Evolutionary conservation across 148 eudicot species (phyloP), one percentile per base, ranked within the genome.

Genomic region (Heliosperma pusillum): DNA sequence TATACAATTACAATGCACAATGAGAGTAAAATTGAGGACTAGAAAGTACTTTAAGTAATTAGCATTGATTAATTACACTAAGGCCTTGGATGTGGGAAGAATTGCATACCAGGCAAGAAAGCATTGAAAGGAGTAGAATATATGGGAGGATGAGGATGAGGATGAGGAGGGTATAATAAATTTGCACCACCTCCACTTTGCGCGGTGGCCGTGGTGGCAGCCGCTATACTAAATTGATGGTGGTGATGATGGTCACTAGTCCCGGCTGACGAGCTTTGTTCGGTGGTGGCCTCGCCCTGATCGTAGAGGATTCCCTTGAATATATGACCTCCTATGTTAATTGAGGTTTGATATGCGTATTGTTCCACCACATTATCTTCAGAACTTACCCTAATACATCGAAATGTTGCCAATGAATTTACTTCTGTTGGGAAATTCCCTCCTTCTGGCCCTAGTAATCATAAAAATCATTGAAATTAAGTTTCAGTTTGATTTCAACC

Each of bases 241-340:
- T 58, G 82, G 30, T 74, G 82, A 69, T 42, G 79, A 57, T 81
- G 76, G 53, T 82, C 77, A 73, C 71, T 81, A 74, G 75, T 77
- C 59, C 79, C 85, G 53, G 80, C 78, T 5, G 88, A 83, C 21
- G 86, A 82, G 76, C 74, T 71, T 58, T 81, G 88, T 44, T 76
- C 85, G 17, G 80, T 27, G 16, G 77, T 47, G 56, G 72, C 71
- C 56, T 82, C 84, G 20, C 96, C 97, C 77, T 92, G 93, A 75
- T 92, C 97, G 78, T 90, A 87, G 10, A 92, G 87, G 27, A 92
- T 83, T 0, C 97, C 97, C 27, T 86, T 90, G 81, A 92, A 92
- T 16, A 72, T 17, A 85, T 87, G 97, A 16, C 97, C 97, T 67
- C 81, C 89, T 2, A 92, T 80, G 79, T 76, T 84, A 52, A 92